Evolutionary conservation across 2,329 filamentous ascomycete genomes (phyloP), one percentile per base, ranked within the genome.

Genomic region (Chaetomiaceae sp.): DNA sequence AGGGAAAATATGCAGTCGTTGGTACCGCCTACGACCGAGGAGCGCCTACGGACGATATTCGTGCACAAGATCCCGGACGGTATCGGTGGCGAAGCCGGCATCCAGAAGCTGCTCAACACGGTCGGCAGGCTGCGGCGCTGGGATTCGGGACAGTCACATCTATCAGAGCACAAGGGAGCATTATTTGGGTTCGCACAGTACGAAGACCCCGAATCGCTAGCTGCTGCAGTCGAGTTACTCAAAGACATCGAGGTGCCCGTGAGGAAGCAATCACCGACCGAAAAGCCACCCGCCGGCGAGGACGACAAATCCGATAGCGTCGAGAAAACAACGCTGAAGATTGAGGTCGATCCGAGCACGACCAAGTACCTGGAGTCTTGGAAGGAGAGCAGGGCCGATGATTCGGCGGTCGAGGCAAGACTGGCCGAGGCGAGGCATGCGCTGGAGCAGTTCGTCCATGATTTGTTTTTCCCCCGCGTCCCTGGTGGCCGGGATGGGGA

Each of bases 131-230:
- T 99, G 57, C 83, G 87, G 58, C 85, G 90, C 63, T 99, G 91
- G 90, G 90, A 91, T 58, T 78, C 89, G 55, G 86, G 84, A 30
- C 82, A 81, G 44, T 78, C 75, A 14, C 71, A 76, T 30, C 65
- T 75, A 14, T 67, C 75, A n/a, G 85, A 90, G 60, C 83, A 87
- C 60, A 94, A 92, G 71, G 84, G 85, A 51, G 85, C 86, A 70
- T 86, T 85, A 58, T 97, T 97, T 75, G 94, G 92, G 13, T 97
- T 99, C 71, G 94, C 92, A 55, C 88, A 96, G 70, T 99, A 88
- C 69, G 92, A 96, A 58, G 91, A 97, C 68, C 84, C 86, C 21
- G 89, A 96, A 69, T 92, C 90, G 60, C 77, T 99, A 61, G 84
- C 86, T 67, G 86, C 86, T 40, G 94, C 92, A 38, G 84, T 91